phyloP scores from a whole-genome alignment of 1,284 basidiomycete genomes.

The Baeospora myosura region DNA sequence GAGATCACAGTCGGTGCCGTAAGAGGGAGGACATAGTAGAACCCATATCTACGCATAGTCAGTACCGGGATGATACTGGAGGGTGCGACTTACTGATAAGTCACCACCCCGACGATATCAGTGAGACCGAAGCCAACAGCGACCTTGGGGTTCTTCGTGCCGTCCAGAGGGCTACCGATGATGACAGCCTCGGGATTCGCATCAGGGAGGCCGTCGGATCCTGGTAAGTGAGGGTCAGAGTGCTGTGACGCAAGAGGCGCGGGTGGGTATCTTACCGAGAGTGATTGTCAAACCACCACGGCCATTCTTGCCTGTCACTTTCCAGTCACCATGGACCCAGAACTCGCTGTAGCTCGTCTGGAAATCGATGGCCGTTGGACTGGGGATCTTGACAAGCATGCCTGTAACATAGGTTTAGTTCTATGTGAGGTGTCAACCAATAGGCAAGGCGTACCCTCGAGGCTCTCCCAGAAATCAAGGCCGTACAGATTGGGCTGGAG shows the following conservation, averaged over 20 bases:
- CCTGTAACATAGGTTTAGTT: too few relatives aligned
- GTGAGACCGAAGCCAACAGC: slow-evolving; percentile 40
- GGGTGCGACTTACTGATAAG: slow-evolving; percentile 36
- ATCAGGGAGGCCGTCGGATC: slow-evolving; percentile 41
- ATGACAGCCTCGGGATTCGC: slow-evolving; percentile 53
- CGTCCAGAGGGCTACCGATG: slow-evolving; percentile 49
- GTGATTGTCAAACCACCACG: slow-evolving; percentile 53
- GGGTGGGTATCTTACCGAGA: slow-evolving; percentile 29
- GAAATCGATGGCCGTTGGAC: slow-evolving; percentile 43
- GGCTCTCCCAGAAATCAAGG: slow-evolving; percentile 60
- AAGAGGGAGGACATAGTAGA: slow-evolving; percentile 48
- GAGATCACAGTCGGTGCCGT: slow-evolving; percentile 44
- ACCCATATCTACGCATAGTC: slow-evolving; percentile 36
- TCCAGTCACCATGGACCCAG: slow-evolving; percentile 56
- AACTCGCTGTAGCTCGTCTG: slow-evolving; percentile 49
- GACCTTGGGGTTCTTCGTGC: slow-evolving; percentile 42
- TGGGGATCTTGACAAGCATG: slow-evolving; percentile 48
- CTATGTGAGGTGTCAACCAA: too few relatives aligned
- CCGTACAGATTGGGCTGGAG: slow-evolving; percentile 46
- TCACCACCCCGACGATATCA: slow-evolving; percentile 52
- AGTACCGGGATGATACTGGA: background rate
- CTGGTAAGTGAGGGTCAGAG: slow-evolving; percentile 19
- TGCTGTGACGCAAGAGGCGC: background rate
- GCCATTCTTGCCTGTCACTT: slow-evolving; percentile 46
- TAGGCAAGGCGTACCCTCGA: too few relatives aligned